Conservation (phyloP, 2,329 filamentous ascomycete genomes). For the Ophiostoma novo-ulmi region DNA sequence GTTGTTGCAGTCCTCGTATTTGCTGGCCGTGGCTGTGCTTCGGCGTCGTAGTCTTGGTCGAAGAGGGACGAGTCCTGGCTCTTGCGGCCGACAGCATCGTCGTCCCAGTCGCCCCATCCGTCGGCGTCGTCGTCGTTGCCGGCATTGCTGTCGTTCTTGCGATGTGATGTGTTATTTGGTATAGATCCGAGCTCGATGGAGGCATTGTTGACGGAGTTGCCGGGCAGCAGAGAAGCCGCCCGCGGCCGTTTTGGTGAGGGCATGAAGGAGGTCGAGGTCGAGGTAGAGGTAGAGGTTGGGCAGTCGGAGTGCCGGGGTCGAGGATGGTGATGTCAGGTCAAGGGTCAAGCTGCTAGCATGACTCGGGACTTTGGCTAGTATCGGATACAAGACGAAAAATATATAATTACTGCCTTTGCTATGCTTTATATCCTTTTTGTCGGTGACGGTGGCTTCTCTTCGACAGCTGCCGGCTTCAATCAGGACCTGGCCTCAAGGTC, state of each 20-base stretch:
- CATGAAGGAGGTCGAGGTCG: slow-evolving; percentile 15
- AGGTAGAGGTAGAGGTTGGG: background rate
- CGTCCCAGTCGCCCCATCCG: slow-evolving; percentile 77
- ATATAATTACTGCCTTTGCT: background rate
- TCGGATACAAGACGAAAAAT: background rate
- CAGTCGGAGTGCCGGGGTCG: background rate
- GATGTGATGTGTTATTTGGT: slow-evolving; percentile 26
- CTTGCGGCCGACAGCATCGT: slow-evolving; percentile 54
- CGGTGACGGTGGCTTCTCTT: background rate
- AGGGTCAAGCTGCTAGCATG: background rate
- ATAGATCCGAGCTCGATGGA: slow-evolving; percentile 55
- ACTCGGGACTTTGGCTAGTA: background rate
- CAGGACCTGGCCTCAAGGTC: background rate
- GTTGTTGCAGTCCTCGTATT: slow-evolving; percentile 66
- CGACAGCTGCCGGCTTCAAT: background rate
- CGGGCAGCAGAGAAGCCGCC: slow-evolving; percentile 12
- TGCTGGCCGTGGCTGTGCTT: background rate
- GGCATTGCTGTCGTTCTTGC: slow-evolving; percentile 52
- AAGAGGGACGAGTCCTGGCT: background rate
- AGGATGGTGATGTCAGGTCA: background rate
- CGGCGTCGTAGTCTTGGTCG: slow-evolving; percentile 51
- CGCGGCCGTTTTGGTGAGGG: slow-evolving; percentile 23
- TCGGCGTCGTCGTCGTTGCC: slow-evolving; percentile 42
- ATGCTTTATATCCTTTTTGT: background rate
- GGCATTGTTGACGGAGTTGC: slow-evolving; percentile 28